These are phyloP conservation scores for Cryphonectria nitschkei DNA, from an alignment of 2,329 filamentous ascomycete genomes.

Conservation along the genomic window DNA sequence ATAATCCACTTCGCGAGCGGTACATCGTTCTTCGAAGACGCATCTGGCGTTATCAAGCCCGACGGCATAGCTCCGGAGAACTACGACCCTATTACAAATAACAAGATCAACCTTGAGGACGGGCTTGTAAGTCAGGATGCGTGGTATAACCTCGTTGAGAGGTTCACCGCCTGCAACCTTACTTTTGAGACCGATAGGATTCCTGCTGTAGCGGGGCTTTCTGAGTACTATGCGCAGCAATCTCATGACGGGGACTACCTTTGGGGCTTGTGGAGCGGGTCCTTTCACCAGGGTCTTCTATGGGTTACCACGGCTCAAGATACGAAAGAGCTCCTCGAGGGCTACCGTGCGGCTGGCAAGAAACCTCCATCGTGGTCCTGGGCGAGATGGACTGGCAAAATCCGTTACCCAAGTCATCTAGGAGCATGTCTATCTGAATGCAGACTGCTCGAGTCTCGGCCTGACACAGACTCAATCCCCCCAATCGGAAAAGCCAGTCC, in stretches of 20 bases:
- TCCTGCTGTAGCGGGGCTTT: not conserved
- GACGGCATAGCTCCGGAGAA: not conserved
- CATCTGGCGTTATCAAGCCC: not conserved
- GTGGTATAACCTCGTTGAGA: not conserved
- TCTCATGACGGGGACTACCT: not conserved
- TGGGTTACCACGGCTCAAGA: not conserved
- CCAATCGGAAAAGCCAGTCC: too few relatives aligned
- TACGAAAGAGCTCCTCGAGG: not conserved
- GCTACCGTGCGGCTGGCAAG: not conserved
- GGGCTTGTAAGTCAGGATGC: not conserved
- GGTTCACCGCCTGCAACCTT: not conserved
- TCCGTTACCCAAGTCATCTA: not conserved
- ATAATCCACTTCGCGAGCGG: not conserved
- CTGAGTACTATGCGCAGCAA: not conserved
- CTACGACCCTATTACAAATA: not conserved
- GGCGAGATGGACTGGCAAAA: not conserved
- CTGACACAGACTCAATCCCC: not conserved
- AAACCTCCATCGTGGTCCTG: not conserved
- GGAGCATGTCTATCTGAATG: not conserved
- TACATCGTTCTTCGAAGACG: not conserved
- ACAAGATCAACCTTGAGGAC: not conserved
- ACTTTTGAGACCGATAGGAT: not conserved
- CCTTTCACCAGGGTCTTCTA: not conserved
- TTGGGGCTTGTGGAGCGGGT: not conserved
- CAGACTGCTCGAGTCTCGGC: not conserved